Conservation (phyloP, 257 asterid genomes). For the Rehmannia glutinosa region DNA sequence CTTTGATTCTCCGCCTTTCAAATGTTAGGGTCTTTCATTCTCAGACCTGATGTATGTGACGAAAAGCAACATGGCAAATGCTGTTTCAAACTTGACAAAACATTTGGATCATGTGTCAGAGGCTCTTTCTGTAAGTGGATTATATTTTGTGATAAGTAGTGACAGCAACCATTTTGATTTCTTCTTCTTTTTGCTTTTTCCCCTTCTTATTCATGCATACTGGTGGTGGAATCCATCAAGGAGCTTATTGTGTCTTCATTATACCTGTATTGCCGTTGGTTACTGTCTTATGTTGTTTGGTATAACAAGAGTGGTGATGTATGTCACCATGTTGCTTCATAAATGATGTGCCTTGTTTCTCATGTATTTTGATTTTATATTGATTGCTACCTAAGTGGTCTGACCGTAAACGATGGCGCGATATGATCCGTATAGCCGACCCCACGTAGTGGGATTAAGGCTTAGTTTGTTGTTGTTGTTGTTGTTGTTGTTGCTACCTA, state of each 20-base stretch:
- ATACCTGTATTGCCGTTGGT: no score
- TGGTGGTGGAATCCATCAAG: background rate
- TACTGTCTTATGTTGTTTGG: no score
- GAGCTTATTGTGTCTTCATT: background rate
- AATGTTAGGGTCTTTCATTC: slow-evolving; percentile 70
- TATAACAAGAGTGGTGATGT: no score
- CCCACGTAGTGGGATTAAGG: no score
- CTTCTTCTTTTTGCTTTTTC: background rate
- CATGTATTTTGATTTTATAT: background rate
- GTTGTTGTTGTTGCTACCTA: no score
- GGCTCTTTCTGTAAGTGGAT: slow-evolving; percentile 70
- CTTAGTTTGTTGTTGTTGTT: no score
- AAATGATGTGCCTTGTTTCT: background rate
- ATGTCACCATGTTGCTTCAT: background rate
- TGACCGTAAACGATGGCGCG: no score
- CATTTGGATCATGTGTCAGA: slow-evolving; percentile 82
- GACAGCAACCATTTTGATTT: background rate
- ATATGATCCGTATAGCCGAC: no score
- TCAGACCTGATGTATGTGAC: slow-evolving; percentile 95
- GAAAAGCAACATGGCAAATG: slow-evolving; percentile 73
- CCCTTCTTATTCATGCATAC: background rate
- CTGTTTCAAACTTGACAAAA: slow-evolving; percentile 80
- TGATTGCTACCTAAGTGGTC: background rate
- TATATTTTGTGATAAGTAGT: background rate
- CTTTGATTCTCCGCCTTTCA: slow-evolving; percentile 7